Evolutionary conservation across 2,329 filamentous ascomycete species (phyloP), one percentile per base, ranked within the genome.

Genomic region (Diaporthe sp.): DNA sequence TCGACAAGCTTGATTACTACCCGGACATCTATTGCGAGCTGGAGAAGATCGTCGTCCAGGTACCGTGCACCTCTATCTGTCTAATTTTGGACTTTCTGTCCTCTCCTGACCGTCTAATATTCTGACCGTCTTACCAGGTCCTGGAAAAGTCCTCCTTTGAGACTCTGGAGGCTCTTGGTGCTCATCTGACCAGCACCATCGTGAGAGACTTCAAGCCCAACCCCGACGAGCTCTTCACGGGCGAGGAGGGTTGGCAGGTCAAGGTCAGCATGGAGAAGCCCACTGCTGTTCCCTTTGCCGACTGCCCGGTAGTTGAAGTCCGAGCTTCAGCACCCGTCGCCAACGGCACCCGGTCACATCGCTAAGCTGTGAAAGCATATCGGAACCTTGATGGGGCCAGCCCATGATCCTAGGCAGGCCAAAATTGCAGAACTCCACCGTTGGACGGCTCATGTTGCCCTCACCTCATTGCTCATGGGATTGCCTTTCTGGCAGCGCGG

Each of bases 271-370:
- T 95, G 71, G 91, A 92, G 83, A 95, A 95, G 84, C 94, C 94
- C 3, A 91, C 92, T 17, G 94, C 94, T 0, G 92, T 95, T 28
- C 89, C 91, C 0, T 90, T 93, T 79, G 94, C 94, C 2, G 93
- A 95, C 78, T 92, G 91, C 15, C 93, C 94, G 0, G 87, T 89
- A 6, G 91, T 95, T 8, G 92, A 95, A 82, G 87, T 93, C 65
- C 79, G 82, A 42, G 79, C 82, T 74, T 80, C 80, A 83, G 58
- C 49, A n/a, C 46, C 58, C 15, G 71, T 62, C 37, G 31, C 49
- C 58, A 73, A 73, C 9, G 71, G 71, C 51, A 57, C 51, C 25
- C 58, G 71, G 37, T 73, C 71, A 44, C 71, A 73, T n/a, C 71
- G 71, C 49, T 73, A 65, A 44, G 53, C 49, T 39, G 49, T 34